Base-by-base conservation (phyloP, 2,329 filamentous ascomycete species). In the Epicoccum nigrum region DNA sequence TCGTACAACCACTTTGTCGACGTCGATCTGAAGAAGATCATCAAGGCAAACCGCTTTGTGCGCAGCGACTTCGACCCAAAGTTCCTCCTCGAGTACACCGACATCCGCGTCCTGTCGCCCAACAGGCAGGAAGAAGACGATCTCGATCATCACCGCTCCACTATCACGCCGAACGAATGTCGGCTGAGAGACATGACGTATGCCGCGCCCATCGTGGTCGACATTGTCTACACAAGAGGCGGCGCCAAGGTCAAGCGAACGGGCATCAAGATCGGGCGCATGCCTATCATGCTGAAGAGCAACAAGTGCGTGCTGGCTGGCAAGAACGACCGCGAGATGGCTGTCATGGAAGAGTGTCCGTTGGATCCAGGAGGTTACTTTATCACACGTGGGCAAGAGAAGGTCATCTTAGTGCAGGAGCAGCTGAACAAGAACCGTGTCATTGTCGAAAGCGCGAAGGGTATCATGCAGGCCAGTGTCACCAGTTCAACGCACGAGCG, bases 1-100 rank as follows among this genome's bases (percentile, higher is more conserved):
- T 97, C 94, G 19, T 99, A 95, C 81, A 97, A 99, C 77, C 96
- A 94, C 77, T 97, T 99, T 65, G 89, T 97, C 61, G 91, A 99
- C 64, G 89, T 95, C 49, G 92, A 97, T 71, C 86, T 99, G 73
- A 96, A 96, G 77, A 92, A 97, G 66, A 99, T 99, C 63, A 88
- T 99, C 60, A 87, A 90, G 70, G 90, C 93, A 43, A 97, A 97
- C 72, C 86, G 88, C 40, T 88, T 86, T 32, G 89, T 99, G 58
- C 86, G 89, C 61, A 96, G 92, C 74, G 93, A 97, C 79, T 89
- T 94, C 37, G 92, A 97, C 68, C 89, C 89, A 58, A 89, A 88
- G 60, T 97, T 97, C 72, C 96, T 89, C 80, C 86, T 97, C 63
- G 90, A 94, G 80, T 81, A 95, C 66, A 90, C 89, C 55, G 90